Percentiles rank a stretch among this genome's conserved stretches.
phyloP scores from a whole-genome alignment of 805 yeast genomes.

The Starmera caribaea region DNA sequence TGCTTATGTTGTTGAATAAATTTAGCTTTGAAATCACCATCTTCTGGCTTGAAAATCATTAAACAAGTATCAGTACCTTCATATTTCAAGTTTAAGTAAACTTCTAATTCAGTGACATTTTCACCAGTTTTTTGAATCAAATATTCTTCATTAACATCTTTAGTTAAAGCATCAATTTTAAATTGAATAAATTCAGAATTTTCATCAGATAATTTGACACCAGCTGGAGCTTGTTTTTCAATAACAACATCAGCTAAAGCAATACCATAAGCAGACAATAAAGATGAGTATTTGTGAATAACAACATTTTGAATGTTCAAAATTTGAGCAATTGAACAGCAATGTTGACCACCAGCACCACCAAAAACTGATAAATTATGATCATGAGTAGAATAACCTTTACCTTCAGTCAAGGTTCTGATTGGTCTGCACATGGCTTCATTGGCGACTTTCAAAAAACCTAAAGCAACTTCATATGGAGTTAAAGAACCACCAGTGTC shows the following conservation, averaged over 20 bases:
- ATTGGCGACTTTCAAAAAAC: constrained; percentile 36
- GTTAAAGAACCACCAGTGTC: constrained; percentile 23
- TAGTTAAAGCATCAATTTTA: background rate
- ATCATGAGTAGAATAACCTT: constrained; percentile 33
- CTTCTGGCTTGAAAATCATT: constrained; percentile 18
- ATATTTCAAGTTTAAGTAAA: constrained; percentile 33
- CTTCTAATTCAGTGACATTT: constrained; percentile 14
- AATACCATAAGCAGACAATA: constrained; percentile 38
- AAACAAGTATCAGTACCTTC: constrained; percentile 38
- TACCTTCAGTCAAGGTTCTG: constrained; percentile 35
- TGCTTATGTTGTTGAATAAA: constrained; percentile 24
- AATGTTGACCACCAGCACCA: constrained; percentile 42
- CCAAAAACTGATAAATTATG: constrained; percentile 39
- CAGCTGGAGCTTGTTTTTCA: constrained; percentile 18
- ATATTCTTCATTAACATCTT: constrained; percentile 2
- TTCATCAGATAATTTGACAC: constrained; percentile 16
- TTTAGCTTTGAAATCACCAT: constrained; percentile 13
- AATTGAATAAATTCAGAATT: constrained; percentile 7
- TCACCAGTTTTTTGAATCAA: constrained; percentile 16
- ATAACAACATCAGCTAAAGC: constrained; percentile 28
- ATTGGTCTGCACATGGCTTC: constrained; percentile 39
- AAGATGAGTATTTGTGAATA: constrained; percentile 37
- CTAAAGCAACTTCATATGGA: constrained; percentile 34
- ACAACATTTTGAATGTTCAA: constrained; percentile 31
- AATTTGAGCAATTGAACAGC: constrained; percentile 31